Conservation (phyloP, 768 basidiomycete species). For the Rhizopogon roseolus region DNA sequence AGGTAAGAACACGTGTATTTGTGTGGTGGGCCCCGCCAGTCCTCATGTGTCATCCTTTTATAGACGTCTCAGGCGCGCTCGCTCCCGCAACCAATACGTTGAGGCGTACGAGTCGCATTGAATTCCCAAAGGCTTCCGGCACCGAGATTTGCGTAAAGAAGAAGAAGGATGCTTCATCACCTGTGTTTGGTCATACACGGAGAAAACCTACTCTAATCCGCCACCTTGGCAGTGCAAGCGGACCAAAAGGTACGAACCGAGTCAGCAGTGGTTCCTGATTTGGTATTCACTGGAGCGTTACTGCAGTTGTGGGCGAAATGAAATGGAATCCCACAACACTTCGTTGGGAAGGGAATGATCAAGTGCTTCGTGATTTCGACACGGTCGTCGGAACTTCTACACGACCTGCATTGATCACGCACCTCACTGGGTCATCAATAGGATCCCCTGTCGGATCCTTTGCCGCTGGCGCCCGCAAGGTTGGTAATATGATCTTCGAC, state of each 20-base stretch:
- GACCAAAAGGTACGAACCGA: slow-evolving; percentile 63
- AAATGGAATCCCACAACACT: slow-evolving; percentile 89
- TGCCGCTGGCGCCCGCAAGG: slow-evolving; percentile 77
- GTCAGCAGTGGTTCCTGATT: background rate
- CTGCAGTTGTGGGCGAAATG: slow-evolving; percentile 92
- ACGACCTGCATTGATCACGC: slow-evolving; percentile 93
- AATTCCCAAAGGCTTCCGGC: slow-evolving; percentile 38
- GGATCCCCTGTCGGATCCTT: slow-evolving; percentile 75
- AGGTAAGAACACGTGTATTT: slow-evolving; percentile 33
- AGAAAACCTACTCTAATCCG: slow-evolving; percentile 87
- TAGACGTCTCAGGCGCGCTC: slow-evolving; percentile 24
- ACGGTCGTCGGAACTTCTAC: slow-evolving; percentile 72
- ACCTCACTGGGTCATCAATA: slow-evolving; percentile 83
- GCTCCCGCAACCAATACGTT: slow-evolving; percentile 47
- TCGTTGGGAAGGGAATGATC: slow-evolving; percentile 98
- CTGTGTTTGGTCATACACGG: slow-evolving; percentile 40
- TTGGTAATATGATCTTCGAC: slow-evolving; percentile 98
- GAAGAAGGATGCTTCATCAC: slow-evolving; percentile 48
- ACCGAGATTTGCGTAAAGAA: slow-evolving; percentile 42
- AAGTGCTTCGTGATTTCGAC: slow-evolving; percentile 87
- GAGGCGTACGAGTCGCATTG: slow-evolving; percentile 54
- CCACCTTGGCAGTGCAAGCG: slow-evolving; percentile 62
- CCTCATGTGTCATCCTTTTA: background rate
- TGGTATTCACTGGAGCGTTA: slow-evolving; percentile 10
- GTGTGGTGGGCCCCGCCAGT: slow-evolving; percentile 2